phyloP scores from a whole-genome alignment of 2,329 filamentous ascomycete species.

The Xenosphaeropsis pyriputrescens region DNA sequence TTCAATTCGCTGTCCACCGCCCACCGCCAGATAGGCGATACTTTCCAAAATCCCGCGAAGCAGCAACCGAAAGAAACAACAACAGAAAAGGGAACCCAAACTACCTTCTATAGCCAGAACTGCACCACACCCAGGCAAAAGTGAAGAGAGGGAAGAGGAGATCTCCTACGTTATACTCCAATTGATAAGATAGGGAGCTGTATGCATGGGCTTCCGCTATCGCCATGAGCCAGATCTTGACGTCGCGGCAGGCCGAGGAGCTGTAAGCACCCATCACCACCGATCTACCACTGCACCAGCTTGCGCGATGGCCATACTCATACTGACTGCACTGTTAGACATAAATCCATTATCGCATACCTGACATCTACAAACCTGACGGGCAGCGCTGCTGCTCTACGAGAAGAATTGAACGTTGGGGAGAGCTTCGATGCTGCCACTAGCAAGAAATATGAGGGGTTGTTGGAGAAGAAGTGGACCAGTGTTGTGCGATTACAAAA shows the following conservation, averaged over 20 bases:
- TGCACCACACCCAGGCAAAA: too few species aligned
- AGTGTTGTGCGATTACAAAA: slow-evolving; percentile 89
- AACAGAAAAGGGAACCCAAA: too few species aligned
- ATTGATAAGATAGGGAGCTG: slow-evolving; percentile 4
- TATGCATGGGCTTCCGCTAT: slow-evolving; percentile 11
- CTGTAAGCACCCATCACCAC: slow-evolving; percentile 42
- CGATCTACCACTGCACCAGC: too few species aligned
- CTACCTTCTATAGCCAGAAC: too few species aligned
- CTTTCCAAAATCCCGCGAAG: too few species aligned
- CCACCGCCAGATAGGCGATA: too few species aligned
- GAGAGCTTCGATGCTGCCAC: slow-evolving; percentile 62
- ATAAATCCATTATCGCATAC: slow-evolving; percentile 91
- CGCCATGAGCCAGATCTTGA: slow-evolving; percentile 62
- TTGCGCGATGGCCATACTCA: slow-evolving; percentile 5
- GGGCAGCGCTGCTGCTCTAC: slow-evolving; percentile 54
- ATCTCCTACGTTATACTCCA: too few species aligned
- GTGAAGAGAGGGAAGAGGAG: too few species aligned
- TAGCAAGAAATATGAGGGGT: slow-evolving; percentile 83
- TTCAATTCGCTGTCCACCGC: too few species aligned
- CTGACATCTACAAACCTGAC: slow-evolving; percentile 59
- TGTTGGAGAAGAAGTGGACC: slow-evolving; percentile 98
- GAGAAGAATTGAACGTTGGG: slow-evolving; percentile 62
- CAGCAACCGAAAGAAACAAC: too few species aligned
- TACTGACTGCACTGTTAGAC: slow-evolving; percentile 33
- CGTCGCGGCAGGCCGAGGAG: slow-evolving; percentile 72